Evolutionary conservation across 176 grass and related monocot genomes (phyloP), one percentile per base, ranked within the genome.

Genomic region (Saccharum spontaneum): DNA sequence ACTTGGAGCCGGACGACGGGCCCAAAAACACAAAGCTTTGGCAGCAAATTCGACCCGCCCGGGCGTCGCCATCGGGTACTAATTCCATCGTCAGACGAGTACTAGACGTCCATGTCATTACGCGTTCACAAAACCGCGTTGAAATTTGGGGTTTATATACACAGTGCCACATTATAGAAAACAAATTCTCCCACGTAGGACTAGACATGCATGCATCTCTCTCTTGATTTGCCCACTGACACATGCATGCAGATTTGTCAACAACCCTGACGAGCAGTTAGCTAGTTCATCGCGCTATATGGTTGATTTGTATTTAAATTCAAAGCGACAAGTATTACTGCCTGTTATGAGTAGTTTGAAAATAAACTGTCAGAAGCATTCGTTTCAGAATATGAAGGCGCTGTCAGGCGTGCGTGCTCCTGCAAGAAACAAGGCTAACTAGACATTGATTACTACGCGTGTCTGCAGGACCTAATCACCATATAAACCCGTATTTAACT

Each of bases 121-220:
- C 70, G 28, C 43, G 70, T 18, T 18, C 81, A 75, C 18, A 46
- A 48, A 75, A 75, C 55, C 81, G 70, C 38, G 81, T 83, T 48
- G 81, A 83, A 74, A 17, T 74, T 10, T 10, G 37, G 24, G 24
- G 24, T 5, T 28, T 28, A 1, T 60, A 11, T 63, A 63, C 1
- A 23, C 0, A 3, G 1, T 26, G 13, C n/a, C n/a, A 62, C 28
- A 63, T 16, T 3, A 23, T 11, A 3, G n/a, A n/a, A n/a, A 62
- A n/a, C 50, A 26, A 79, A 79, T 31, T 31, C 28, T 18, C 17
- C 59, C 59, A 79, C 39, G 20, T 17, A 36, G 34, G 34, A 36
- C 3, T 36, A 50, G 26, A 39, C 33, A 61, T 13, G 28, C 73
- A 76, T 24, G 24, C 61, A 63, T 63, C 60, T 28, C 24, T 10